phyloP scores from a whole-genome alignment of 2,329 filamentous ascomycete species.

The Phialophora chinensis region DNA sequence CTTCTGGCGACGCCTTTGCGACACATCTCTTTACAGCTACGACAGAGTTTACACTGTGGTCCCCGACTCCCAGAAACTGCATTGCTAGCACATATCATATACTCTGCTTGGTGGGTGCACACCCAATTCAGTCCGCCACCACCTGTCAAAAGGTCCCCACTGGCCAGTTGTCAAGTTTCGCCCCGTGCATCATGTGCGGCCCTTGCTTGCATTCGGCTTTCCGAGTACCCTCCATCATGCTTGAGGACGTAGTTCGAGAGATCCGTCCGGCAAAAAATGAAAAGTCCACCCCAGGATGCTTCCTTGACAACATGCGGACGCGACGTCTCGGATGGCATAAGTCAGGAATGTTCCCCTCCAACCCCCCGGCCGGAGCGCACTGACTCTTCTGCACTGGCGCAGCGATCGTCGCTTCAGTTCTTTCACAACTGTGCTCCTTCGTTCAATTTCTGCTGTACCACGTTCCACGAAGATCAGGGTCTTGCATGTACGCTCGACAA shows the following conservation, averaged over 20 bases:
- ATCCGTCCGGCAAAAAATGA: not conserved
- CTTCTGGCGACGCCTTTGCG: not conserved
- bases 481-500: slow-evolving; percentile 5
- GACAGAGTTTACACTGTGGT: not conserved
- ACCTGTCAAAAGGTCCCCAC: not conserved
- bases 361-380: not conserved
- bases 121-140: not conserved
- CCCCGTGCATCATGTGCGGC: not conserved
- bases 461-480: not conserved
- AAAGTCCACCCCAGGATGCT: not conserved
- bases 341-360: not conserved
- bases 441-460: not conserved
- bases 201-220: not conserved
- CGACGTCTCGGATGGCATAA: not conserved
- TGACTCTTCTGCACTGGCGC: not conserved
- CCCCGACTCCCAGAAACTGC: not conserved
- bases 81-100: not conserved
- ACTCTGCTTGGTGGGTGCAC: not conserved
- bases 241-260: not conserved
- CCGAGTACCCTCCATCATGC: not conserved
- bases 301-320: not conserved
- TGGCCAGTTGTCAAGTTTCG: not conserved
- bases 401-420: not conserved
- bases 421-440: not conserved
- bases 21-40: not conserved